phyloP scores from a whole-genome alignment of 164 flowering plant genomes.

The Berberis thunbergii region DNA sequence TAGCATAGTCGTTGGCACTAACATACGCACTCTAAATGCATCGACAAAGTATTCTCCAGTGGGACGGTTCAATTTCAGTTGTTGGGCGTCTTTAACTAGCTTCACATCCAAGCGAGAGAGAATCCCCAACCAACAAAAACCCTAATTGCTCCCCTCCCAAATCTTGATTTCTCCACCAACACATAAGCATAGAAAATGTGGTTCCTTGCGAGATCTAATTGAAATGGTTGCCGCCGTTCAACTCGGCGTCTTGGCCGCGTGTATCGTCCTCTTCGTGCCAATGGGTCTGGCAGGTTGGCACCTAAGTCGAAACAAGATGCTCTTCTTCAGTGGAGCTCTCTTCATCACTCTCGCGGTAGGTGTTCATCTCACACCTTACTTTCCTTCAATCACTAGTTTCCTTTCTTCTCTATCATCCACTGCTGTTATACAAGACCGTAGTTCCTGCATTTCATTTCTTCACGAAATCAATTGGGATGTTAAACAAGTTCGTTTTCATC shows the following conservation, averaged over 20 bases:
- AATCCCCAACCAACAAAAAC: not conserved
- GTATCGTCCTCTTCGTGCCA: conserved; percentile 76
- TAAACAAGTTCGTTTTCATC: conserved; percentile 7
- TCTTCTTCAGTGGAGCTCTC: conserved; percentile 86
- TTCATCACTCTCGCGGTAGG: conserved; percentile 81
- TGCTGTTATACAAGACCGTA: conserved; percentile 30
- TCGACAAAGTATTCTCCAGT: no score
- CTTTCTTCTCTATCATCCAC: conserved; percentile 30
- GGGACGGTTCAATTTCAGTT: no score
- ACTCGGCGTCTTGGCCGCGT: conserved; percentile 66
- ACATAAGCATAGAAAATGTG: not conserved
- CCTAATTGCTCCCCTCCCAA: not conserved
- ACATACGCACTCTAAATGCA: no score
- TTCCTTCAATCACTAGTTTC: conserved; percentile 45
- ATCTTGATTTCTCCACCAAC: not conserved
- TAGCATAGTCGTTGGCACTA: no score
- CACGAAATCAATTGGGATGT: conserved; percentile 49
- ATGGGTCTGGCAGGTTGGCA: conserved; percentile 96
- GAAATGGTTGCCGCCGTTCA: conserved; percentile 34
- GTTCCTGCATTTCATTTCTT: conserved; percentile 55
- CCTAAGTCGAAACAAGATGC: conserved; percentile 83
- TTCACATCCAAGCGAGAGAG: not conserved
- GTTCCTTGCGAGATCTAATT: not conserved
- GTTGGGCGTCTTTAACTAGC: not conserved
- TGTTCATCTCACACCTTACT: conserved; percentile 85